phyloP scores from a whole-genome alignment of 257 asterid species.

The Linderniella brevidens region DNA sequence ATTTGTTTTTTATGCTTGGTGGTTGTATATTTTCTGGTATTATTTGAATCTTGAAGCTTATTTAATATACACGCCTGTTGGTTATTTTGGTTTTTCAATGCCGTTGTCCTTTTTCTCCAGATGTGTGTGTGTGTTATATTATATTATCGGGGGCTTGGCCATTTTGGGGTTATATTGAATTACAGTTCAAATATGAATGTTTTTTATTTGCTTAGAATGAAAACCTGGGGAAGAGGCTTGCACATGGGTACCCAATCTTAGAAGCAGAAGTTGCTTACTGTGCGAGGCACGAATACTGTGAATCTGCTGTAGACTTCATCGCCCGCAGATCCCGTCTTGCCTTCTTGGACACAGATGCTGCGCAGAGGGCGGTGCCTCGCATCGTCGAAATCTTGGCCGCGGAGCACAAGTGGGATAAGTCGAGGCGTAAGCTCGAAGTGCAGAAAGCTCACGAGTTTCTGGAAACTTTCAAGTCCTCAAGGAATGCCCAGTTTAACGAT shows the following conservation, averaged over 20 bases:
- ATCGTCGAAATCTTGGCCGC: slow-evolving; percentile 60
- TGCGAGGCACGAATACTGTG: slow-evolving; percentile 91
- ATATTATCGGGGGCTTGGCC: too few relatives aligned
- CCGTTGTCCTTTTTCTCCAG: too few relatives aligned
- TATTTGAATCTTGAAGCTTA: too few relatives aligned
- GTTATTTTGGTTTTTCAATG: too few relatives aligned
- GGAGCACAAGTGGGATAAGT: slow-evolving; percentile 84
- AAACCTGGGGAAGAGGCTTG: slow-evolving; percentile 86
- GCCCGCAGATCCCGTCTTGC: slow-evolving; percentile 97
- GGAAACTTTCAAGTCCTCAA: slow-evolving; percentile 87
- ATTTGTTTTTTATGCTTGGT: neutral
- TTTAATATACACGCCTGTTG: too few relatives aligned
- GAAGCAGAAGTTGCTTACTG: slow-evolving; percentile 98
- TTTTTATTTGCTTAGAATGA: slow-evolving; percentile 29
- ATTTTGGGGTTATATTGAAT: too few relatives aligned
- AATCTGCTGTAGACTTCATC: slow-evolving; percentile 82
- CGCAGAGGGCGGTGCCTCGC: slow-evolving; percentile 66
- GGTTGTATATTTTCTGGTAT: too few relatives aligned
- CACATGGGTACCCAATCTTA: slow-evolving; percentile 90
- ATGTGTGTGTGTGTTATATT: neutral
- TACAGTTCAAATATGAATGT: too few relatives aligned
- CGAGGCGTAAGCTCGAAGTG: slow-evolving; percentile 53
- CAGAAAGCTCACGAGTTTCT: slow-evolving; percentile 49
- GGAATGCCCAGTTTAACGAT: slow-evolving; percentile 78
- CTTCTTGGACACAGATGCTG: slow-evolving; percentile 95